Evolutionary conservation across 805 yeast species (phyloP).

Genomic region (Hanseniaspora clermontiae): DNA sequence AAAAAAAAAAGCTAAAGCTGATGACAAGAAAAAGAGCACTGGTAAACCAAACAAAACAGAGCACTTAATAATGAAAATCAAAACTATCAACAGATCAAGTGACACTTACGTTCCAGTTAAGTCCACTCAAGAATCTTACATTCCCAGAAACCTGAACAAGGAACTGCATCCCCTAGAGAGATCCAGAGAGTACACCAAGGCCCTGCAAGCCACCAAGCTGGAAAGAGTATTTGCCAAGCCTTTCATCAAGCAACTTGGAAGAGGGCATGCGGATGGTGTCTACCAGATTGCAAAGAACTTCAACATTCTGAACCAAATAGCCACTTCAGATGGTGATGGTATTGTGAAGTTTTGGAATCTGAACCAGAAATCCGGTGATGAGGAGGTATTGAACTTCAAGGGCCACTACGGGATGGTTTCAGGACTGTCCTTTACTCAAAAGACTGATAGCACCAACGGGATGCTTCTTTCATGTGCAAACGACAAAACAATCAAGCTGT

Average conservation of each 20-base stretch:
- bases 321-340: constrained; percentile 94
- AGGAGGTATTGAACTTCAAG: constrained; percentile 60
- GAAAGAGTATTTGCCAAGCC: constrained; percentile 98
- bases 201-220: constrained; percentile 85
- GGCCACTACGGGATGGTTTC: constrained; percentile 87
- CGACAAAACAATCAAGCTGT: constrained; percentile 77
- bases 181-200: constrained; percentile 91
- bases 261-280: constrained; percentile 91
- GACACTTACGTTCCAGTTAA: constrained; percentile 88
- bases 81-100: constrained; percentile 77
- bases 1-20: too few species aligned
- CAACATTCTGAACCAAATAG: constrained; percentile 55
- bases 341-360: constrained; percentile 87
- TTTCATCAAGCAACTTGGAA: constrained; percentile 85
- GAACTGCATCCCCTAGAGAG: constrained; percentile 94
- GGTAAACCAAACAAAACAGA: not conserved
- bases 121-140: constrained; percentile 73
- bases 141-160: constrained; percentile 84
- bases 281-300: constrained; percentile 75
- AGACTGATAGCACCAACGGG: constrained; percentile 30
- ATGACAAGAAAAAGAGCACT: too few species aligned
- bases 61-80: constrained; percentile 51
- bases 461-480: constrained; percentile 74
- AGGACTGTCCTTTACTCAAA: constrained; percentile 67
- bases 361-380: constrained; percentile 34